A percentile compares a stretch with the other conserved stretches of the same genome.
These are phyloP conservation scores for Dentipellis sp. DNA, from an alignment of 768 basidiomycete species.

Conservation along the genomic window DNA sequence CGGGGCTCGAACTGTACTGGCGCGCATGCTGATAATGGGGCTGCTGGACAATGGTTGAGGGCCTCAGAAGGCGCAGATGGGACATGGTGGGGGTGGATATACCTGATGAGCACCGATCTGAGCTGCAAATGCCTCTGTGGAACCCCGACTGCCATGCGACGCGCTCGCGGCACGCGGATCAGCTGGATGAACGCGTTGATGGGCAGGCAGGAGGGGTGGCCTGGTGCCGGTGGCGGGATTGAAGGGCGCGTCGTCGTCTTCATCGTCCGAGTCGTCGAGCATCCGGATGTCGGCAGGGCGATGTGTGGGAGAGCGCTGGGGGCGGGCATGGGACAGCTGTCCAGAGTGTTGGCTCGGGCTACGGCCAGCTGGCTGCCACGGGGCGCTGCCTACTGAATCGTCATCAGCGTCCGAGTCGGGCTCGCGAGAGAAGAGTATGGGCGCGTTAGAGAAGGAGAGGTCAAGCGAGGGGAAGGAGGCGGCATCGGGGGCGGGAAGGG, in stretches of 20 bases:
- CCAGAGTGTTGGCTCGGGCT: not conserved
- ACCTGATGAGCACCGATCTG: slow-evolving; percentile 8
- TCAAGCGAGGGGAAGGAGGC: slow-evolving; percentile 1
- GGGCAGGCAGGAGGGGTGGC: not conserved
- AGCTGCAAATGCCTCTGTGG: not conserved
- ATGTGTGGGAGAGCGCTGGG: not conserved
- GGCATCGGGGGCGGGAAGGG: slow-evolving; percentile 6
- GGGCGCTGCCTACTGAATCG: not conserved
- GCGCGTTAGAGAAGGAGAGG: not conserved
- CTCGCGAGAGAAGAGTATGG: not conserved
- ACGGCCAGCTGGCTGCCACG: not conserved
- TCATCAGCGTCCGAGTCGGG: not conserved
- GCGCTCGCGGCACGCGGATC: slow-evolving; percentile 1
- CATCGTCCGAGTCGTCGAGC: not conserved
- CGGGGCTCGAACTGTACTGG: not conserved
- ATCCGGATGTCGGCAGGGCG: not conserved
- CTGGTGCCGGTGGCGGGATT: not conserved
- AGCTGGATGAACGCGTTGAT: slow-evolving; percentile 1
- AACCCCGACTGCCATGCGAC: not conserved
- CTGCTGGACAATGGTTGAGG: not conserved
- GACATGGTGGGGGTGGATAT: not conserved
- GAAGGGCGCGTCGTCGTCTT: not conserved
- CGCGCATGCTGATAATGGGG: not conserved
- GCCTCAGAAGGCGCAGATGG: not conserved
- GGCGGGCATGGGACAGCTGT: not conserved